Conservation (phyloP, 192 early-diverging fungal genomes). For the Coemansia interrupta region DNA sequence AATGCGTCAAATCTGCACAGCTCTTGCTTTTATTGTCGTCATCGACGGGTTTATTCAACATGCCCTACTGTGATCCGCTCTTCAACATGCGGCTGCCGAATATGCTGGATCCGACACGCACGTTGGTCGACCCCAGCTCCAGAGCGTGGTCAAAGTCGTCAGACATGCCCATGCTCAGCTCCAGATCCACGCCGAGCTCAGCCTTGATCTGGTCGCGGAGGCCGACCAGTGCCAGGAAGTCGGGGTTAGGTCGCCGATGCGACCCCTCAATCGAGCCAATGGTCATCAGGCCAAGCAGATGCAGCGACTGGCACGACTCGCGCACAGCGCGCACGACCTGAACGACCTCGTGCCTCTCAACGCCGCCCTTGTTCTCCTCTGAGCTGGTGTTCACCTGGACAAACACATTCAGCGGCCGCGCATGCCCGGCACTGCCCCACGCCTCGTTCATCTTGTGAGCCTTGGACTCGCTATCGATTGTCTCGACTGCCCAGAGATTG, state of each 20-base stretch:
- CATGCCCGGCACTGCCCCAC: constrained; percentile 53
- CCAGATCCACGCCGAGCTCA: constrained; percentile 48
- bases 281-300: constrained; percentile 89
- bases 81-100: constrained; percentile 69
- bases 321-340: constrained; percentile 64
- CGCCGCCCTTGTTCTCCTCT: constrained; percentile 84
- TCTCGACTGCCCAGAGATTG: constrained; percentile 91
- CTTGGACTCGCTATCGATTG: constrained; percentile 80
- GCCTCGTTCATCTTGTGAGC: constrained; percentile 79
- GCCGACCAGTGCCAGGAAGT: constrained; percentile 42
- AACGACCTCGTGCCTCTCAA: constrained; percentile 53
- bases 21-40: too few species aligned
- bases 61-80: neutral
- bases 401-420: constrained; percentile 70
- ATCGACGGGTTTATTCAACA: too few species aligned
- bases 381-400: constrained; percentile 94
- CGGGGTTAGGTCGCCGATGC: constrained; percentile 48
- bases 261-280: constrained; percentile 74
- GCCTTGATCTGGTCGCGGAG: constrained; percentile 35
- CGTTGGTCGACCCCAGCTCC: constrained; percentile 79
- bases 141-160: constrained; percentile 87
- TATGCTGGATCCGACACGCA: constrained; percentile 89
- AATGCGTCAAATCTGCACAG: too few species aligned
- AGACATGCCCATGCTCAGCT: constrained; percentile 98
- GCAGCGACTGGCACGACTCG: constrained; percentile 62